Evolutionary conservation across 176 grass and related monocot species (phyloP).

Genomic region (Saccharum spontaneum): DNA sequence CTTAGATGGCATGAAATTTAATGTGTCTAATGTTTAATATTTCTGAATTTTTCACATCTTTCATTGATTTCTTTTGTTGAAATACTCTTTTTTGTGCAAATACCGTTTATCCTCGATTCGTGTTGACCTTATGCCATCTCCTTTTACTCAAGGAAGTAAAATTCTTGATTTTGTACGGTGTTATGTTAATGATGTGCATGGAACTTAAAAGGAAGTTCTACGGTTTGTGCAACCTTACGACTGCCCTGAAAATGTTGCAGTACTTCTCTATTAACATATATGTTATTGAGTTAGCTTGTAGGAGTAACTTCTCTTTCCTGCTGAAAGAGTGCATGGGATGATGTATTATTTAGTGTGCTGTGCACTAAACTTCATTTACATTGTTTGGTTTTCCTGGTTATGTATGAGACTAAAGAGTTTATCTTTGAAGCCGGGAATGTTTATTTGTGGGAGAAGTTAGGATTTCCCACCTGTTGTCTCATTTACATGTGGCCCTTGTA

Average conservation of each 20-base stretch:
- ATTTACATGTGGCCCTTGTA: neutral
- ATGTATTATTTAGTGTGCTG: neutral
- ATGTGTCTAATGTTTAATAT: neutral
- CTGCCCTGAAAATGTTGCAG: neutral
- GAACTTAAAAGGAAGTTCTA: neutral
- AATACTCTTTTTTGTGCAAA: neutral
- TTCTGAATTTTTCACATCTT: neutral
- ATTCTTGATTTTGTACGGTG: neutral
- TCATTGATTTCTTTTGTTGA: neutral
- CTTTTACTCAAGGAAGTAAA: conserved; percentile 28
- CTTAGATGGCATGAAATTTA: conserved; percentile 42
- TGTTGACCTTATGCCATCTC: neutral
- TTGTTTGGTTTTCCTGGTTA: neutral
- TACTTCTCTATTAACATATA: neutral
- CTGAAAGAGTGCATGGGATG: neutral
- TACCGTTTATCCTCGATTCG: neutral
- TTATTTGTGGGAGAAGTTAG: neutral
- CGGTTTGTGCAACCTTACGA: neutral
- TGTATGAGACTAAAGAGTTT: neutral
- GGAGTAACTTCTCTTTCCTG: neutral
- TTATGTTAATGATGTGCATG: neutral
- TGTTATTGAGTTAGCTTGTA: neutral
- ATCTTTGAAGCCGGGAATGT: neutral
- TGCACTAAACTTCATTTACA: neutral
- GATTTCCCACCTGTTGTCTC: neutral